These are phyloP conservation scores for Magnolia sinica DNA, from an alignment of 164 flowering plant genomes.

Conservation along the genomic window DNA sequence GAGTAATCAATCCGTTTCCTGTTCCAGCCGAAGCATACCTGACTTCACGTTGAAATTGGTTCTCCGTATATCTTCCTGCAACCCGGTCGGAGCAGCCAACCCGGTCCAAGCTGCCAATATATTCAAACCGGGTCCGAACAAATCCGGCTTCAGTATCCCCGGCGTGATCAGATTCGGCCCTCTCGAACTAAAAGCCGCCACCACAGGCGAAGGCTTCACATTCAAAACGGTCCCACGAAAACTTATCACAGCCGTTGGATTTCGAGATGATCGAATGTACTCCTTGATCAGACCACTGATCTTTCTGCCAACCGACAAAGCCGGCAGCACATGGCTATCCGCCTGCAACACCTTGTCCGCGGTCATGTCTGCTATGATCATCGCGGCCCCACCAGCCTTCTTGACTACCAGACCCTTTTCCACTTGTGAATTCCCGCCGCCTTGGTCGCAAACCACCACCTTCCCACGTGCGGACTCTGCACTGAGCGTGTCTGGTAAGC, in stretches of 20 bases:
- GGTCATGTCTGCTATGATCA: constrained; percentile 80
- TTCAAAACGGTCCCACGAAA: constrained; percentile 77
- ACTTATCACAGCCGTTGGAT: constrained; percentile 63
- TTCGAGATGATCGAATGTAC: constrained; percentile 35
- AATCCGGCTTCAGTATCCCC: constrained; percentile 81
- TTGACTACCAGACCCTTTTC: constrained; percentile 81
- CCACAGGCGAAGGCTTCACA: constrained; percentile 79
- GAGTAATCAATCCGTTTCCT: no score
- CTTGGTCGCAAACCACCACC: constrained; percentile 68
- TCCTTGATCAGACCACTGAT: constrained; percentile 49
- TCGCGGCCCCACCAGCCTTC: constrained; percentile 77
- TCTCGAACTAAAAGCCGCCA: constrained; percentile 85
- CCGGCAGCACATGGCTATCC: constrained; percentile 77
- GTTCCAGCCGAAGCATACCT: constrained; percentile 31
- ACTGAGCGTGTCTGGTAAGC: constrained; percentile 67
- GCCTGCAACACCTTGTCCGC: constrained; percentile 83
- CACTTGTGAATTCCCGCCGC: constrained; percentile 70
- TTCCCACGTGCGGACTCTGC: constrained; percentile 55
- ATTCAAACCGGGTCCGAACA: constrained; percentile 91
- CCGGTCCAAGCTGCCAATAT: constrained; percentile 86
- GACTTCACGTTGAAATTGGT: constrained; percentile 79
- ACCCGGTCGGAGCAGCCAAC: constrained; percentile 58
- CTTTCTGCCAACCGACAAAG: constrained; percentile 71
- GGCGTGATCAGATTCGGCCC: constrained; percentile 72
- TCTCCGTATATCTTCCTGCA: constrained; percentile 49